Evolutionary conservation across 495 filamentous ascomycete species (phyloP).

Genomic region (Penicillium crystallinum): DNA sequence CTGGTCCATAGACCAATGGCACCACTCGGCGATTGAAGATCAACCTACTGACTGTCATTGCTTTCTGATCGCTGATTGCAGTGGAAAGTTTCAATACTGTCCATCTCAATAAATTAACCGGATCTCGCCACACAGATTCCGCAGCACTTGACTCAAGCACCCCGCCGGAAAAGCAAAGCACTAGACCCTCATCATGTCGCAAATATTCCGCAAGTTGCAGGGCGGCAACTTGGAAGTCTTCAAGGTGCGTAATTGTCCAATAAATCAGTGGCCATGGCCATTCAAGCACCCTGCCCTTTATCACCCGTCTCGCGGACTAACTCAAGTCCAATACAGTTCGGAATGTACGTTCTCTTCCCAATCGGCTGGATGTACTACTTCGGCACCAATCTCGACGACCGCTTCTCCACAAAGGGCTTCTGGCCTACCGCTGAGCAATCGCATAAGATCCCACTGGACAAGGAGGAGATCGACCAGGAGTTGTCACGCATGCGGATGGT

Average conservation of each 20-base stretch:
- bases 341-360: constrained; percentile 97
- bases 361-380: constrained; percentile 99
- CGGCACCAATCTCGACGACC: constrained; percentile 92
- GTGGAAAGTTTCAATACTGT: background rate
- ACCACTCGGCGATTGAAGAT: constrained; percentile 12
- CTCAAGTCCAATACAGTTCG: constrained; percentile 56
- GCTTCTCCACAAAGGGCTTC: constrained; percentile 84
- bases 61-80: background rate
- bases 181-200: constrained; percentile 28
- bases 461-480: constrained; percentile 79
- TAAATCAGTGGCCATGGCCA: background rate
- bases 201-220: constrained; percentile 44
- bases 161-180: background rate
- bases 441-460: constrained; percentile 82
- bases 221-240: constrained; percentile 93
- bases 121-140: background rate
- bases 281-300: background rate
- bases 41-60: constrained; percentile 2
- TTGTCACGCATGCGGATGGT: constrained; percentile 61
- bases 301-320: background rate
- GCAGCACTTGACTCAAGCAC: background rate
- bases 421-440: constrained; percentile 86
- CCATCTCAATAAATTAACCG: background rate
- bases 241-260: constrained; percentile 57
- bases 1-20: constrained; percentile 11